Evolutionary conservation across 129 eudicot genomes (phyloP).

Genomic region (Helianthus tuberosus): DNA sequence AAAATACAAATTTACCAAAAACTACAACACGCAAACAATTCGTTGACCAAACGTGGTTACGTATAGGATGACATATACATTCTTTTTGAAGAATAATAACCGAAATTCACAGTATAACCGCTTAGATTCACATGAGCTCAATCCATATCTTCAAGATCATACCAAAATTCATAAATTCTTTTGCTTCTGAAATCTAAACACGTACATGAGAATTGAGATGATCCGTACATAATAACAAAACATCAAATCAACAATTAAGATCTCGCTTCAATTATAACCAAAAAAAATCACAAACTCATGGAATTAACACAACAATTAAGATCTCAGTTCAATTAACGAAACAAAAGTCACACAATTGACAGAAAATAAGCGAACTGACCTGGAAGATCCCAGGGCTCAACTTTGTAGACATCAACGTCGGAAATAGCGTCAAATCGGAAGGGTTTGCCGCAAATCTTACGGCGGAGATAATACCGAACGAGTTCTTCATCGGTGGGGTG

Average conservation of each 20-base stretch:
- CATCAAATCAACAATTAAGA: constrained; percentile 16
- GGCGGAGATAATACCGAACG: constrained; percentile 67
- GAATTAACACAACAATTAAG: neutral
- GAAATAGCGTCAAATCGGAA: constrained; percentile 70
- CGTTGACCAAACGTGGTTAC: neutral
- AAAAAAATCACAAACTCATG: neutral
- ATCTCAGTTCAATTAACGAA: neutral
- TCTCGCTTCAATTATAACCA: neutral
- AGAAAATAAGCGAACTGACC: constrained; percentile 35
- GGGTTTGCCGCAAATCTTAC: constrained; percentile 69
- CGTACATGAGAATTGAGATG: too few relatives aligned
- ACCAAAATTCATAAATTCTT: constrained; percentile 8
- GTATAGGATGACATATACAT: neutral
- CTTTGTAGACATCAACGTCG: constrained; percentile 80
- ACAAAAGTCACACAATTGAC: neutral
- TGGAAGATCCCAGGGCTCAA: constrained; percentile 97
- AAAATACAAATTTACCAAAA: neutral
- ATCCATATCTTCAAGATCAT: constrained; percentile 15
- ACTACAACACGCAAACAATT: constrained; percentile 1
- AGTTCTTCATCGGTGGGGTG: constrained; percentile 96
- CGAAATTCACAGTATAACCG: neutral
- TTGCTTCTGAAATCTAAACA: neutral
- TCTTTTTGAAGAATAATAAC: constrained; percentile 13
- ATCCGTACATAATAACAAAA: constrained; percentile 9
- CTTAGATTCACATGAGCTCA: constrained; percentile 18